Evolutionary conservation across 345 rosid species (phyloP), one percentile per base, ranked within the genome.

Genomic region (Capsella bursapastoris): DNA sequence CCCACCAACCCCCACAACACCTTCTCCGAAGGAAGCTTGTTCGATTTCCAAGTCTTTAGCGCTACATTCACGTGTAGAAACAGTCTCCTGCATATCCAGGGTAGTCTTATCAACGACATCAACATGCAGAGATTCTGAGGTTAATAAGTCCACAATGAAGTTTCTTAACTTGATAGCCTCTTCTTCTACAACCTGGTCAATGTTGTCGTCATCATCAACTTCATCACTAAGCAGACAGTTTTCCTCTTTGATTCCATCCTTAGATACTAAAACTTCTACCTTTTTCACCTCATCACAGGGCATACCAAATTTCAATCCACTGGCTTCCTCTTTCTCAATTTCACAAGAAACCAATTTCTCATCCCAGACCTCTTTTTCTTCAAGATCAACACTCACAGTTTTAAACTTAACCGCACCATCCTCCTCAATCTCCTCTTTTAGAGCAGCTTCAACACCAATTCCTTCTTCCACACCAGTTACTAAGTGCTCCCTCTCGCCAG

Each of bases 41-140:
- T 72, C 82, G 57, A 79, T 80, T 43, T 78, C 82, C 69, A 77
- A 86, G 61, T 58, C 77, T 73, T 74, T 90, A 27, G 49, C 9
- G 18, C 65, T 58, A 70, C 51, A 70, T 53, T 80, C 77, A 9
- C 43, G 51, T 28, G 66, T 38, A 57, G 74, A 48, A 73, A 62
- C 55, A 16, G 15, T 29, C 52, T 35, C 70, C 47, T 74, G 80
- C 12, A 64, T 38, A 27, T 38, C 15, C 15, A 34, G 55, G 37
- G 28, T 45, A 45, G 40, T 8, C 51, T 51, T 73, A 10, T 66
- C 57, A 50, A 66, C 47, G 37, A 69, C 48, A 79, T 76, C 76
- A 60, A 71, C 78, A 58, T 62, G 59, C 6, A 82, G 71, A 27
- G 78, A 72, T 51, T 82, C 86, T 48, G 66, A 64, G 5, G 66